Evolutionary conservation across 2,329 filamentous ascomycete genomes (phyloP), one percentile per base, ranked within the genome.

Genomic region (Trichoderma koningiopsis): DNA sequence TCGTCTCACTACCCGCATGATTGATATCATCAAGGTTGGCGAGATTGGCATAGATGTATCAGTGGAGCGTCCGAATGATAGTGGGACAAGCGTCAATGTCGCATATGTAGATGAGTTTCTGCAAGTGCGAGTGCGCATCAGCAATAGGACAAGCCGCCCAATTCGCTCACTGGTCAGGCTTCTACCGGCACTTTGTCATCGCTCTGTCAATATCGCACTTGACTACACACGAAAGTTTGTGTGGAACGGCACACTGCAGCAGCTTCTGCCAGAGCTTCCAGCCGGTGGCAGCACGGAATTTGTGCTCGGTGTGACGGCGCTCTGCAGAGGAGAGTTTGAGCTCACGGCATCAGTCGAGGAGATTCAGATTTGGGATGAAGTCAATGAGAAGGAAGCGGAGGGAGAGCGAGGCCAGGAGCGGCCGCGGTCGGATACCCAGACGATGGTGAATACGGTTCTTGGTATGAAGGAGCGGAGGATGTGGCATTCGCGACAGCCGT

Each of bases 241-340:
- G 1, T 96, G 93, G 90, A 95, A 93, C 72, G 94, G 94, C 1
- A 89, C 92, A 35, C 80, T 97, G 69, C 94, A 97, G 80, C 90
- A 90, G 75, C 84, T 87, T 1, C 81, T 97, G 0, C 89, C 91
- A 0, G 76, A 87, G 7, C 77, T 97, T 1, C 79, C 80, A 6
- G 87, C 89, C 0, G 86, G 88, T 5, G 83, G 86, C 56, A 86
- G 80, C n/a, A 83, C 85, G 0, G 86, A 90, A 70, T 83, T 92
- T 27, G 83, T 85, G 1, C 80, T 96, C 4, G 92, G 92, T 5
- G 85, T 94, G 55, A 92, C 92, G 53, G 87, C 91, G 37, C 86
- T 97, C 40, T 94, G 91, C 73, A 86, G 89, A 56, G 94, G 94
- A 19, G 89, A 92, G 72, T 97, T 95, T 77, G 94, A 97, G 79